Evolutionary conservation across 2,329 filamentous ascomycete species (phyloP).

Genomic region (Pezicula carpinea): DNA sequence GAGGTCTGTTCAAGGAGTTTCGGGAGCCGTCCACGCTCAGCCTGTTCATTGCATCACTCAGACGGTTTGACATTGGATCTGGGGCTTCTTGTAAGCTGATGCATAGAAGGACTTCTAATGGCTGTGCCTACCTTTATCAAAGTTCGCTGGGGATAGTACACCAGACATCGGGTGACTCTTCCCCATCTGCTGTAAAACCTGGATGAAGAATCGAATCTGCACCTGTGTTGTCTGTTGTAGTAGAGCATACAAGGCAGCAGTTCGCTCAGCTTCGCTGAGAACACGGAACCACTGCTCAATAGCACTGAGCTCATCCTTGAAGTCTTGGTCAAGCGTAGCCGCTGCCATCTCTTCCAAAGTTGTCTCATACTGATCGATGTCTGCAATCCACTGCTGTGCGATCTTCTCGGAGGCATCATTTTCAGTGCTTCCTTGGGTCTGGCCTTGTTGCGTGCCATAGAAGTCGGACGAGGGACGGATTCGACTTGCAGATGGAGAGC

Average conservation of each 20-base stretch:
- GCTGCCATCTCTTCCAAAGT: conserved; percentile 98
- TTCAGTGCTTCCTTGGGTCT: conserved; percentile 64
- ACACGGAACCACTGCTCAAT: conserved; percentile 99
- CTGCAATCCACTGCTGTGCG: conserved; percentile 96
- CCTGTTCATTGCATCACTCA: conserved; percentile 96
- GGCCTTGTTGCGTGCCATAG: conserved; percentile 69
- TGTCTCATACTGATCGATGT: conserved; percentile 98
- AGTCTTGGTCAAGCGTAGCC: conserved; percentile 97
- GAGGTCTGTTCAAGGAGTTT: conserved; percentile 79
- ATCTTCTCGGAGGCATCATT: conserved; percentile 84
- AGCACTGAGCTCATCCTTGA: conserved; percentile 97
- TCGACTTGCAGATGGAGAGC: conserved; percentile 65
- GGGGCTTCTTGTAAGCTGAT: conserved; percentile 9
- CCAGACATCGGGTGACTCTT: conserved; percentile 97
- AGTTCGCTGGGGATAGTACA: conserved; percentile 88
- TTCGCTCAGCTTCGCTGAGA: conserved; percentile 92
- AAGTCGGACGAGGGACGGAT: conserved; percentile 95
- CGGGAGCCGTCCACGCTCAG: conserved; percentile 81
- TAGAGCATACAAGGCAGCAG: conserved; percentile 89
- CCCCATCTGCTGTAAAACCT: conserved; percentile 97
- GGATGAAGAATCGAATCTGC: conserved; percentile 98
- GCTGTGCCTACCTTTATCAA: conserved; percentile 75
- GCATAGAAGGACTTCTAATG: neutral
- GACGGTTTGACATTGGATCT: conserved; percentile 96
- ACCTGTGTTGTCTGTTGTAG: conserved; percentile 98